Conservation (phyloP, 2,329 filamentous ascomycete species). For the Fonsecaea pugnacius region DNA sequence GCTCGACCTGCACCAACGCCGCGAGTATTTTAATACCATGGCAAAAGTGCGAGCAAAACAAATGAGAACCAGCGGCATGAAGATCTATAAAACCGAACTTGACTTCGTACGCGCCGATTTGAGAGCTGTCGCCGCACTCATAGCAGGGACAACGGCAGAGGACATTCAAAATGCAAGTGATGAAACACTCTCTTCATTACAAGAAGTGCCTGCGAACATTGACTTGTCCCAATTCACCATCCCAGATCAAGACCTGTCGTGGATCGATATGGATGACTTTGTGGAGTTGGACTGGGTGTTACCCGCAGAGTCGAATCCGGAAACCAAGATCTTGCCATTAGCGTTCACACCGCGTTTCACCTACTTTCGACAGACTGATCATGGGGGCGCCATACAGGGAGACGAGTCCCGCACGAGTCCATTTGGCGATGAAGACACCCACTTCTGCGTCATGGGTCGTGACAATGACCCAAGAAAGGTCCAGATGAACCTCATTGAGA, state of each 20-base stretch:
- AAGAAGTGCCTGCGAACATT: constrained; percentile 56
- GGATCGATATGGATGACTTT: constrained; percentile 99
- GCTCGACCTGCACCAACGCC: constrained; percentile 90
- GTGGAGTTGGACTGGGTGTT: constrained; percentile 97
- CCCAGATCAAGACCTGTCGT: constrained; percentile 90
- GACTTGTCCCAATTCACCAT: constrained; percentile 89
- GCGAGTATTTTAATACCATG: constrained; percentile 85
- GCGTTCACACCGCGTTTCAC: constrained; percentile 93
- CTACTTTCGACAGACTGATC: constrained; percentile 96
- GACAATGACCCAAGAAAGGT: constrained; percentile 87
- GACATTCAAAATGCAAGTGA: constrained; percentile 72
- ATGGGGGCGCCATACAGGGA: constrained; percentile 76
- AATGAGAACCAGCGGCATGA: constrained; percentile 86
- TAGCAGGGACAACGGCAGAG: constrained; percentile 77
- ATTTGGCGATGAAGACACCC: constrained; percentile 91
- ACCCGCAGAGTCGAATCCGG: constrained; percentile 84
- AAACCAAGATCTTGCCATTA: constrained; percentile 91
- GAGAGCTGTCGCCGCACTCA: constrained; percentile 87
- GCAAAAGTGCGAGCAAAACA: constrained; percentile 76
- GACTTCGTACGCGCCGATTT: constrained; percentile 92
- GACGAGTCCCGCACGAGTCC: constrained; percentile 81
- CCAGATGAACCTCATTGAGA: constrained; percentile 81
- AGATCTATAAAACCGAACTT: constrained; percentile 90
- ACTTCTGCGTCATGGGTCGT: constrained; percentile 92
- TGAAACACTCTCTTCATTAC: constrained; percentile 61